Conservation (phyloP, 176 grass and related monocot species). For the Oryza longistaminata region DNA sequence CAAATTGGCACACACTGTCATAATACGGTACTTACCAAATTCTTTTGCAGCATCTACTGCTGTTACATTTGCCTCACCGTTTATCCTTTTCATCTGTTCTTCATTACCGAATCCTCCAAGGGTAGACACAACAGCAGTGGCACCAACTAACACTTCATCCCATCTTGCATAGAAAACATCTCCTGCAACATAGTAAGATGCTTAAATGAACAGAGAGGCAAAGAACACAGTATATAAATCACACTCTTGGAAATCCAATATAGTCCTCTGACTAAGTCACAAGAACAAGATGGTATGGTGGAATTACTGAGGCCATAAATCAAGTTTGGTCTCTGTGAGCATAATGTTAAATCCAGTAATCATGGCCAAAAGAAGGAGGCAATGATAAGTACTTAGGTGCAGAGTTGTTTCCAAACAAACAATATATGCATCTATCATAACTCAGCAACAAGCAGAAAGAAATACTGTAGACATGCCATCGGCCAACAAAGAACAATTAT, state of each 20-base stretch:
- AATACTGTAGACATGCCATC: neutral
- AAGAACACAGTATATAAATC: constrained; percentile 28
- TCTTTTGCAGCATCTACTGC: constrained; percentile 77
- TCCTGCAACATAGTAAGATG: constrained; percentile 47
- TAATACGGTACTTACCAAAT: constrained; percentile 55
- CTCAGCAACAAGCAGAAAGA: neutral
- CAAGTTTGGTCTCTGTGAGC: neutral
- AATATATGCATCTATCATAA: neutral
- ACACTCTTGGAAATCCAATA: neutral
- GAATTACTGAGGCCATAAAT: neutral
- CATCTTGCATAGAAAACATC: constrained; percentile 92
- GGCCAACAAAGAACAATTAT: neutral
- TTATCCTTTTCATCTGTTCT: constrained; percentile 96
- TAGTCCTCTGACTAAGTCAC: neutral
- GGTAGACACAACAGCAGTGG: constrained; percentile 89
- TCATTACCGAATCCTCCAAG: constrained; percentile 94
- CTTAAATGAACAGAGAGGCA: neutral
- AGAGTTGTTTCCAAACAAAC: constrained; percentile 17
- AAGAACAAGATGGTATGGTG: neutral
- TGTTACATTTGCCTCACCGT: constrained; percentile 86
- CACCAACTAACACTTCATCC: constrained; percentile 78
- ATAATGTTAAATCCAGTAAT: constrained; percentile 1
- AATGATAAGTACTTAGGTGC: neutral
- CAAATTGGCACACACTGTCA: constrained; percentile 15
- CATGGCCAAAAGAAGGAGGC: neutral